These are phyloP conservation scores for Hanseniaspora thailandica DNA, from an alignment of 805 yeast species.

Conservation along the genomic window DNA sequence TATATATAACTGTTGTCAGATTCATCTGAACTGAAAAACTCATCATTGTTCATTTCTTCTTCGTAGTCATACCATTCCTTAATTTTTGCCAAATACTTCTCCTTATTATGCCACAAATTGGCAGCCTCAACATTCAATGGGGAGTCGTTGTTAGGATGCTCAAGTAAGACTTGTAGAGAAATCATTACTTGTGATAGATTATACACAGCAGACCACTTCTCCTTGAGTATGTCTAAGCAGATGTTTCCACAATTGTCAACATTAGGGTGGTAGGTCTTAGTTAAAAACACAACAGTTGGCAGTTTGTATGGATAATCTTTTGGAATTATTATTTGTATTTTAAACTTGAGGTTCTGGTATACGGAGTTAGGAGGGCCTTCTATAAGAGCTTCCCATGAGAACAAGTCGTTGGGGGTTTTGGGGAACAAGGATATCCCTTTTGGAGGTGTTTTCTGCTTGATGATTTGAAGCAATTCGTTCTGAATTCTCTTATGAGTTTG, in stretches of 20 bases:
- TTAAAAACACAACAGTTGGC: constrained; percentile 43
- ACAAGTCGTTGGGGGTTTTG: constrained; percentile 39
- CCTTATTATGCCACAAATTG: constrained; percentile 38
- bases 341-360: constrained; percentile 43
- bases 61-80: constrained; percentile 18
- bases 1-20: neutral
- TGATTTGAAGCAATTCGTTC: constrained; percentile 38
- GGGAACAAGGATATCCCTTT: constrained; percentile 45
- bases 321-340: constrained; percentile 41
- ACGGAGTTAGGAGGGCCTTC: constrained; percentile 49
- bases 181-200: constrained; percentile 50
- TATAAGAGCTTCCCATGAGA: constrained; percentile 47
- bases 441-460: constrained; percentile 39
- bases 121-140: constrained; percentile 50
- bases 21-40: neutral
- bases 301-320: constrained; percentile 47
- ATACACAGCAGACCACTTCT: constrained; percentile 53
- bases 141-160: constrained; percentile 49
- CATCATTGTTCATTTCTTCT: constrained; percentile 16
- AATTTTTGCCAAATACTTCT: constrained; percentile 28
- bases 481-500: constrained; percentile 31
- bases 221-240: constrained; percentile 52
- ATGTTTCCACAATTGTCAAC: constrained; percentile 55
- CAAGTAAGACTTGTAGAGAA: constrained; percentile 47
- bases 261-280: constrained; percentile 58